These are phyloP conservation scores for Osmanthus fragrans DNA, from an alignment of 257 asterid species.

Conservation along the genomic window DNA sequence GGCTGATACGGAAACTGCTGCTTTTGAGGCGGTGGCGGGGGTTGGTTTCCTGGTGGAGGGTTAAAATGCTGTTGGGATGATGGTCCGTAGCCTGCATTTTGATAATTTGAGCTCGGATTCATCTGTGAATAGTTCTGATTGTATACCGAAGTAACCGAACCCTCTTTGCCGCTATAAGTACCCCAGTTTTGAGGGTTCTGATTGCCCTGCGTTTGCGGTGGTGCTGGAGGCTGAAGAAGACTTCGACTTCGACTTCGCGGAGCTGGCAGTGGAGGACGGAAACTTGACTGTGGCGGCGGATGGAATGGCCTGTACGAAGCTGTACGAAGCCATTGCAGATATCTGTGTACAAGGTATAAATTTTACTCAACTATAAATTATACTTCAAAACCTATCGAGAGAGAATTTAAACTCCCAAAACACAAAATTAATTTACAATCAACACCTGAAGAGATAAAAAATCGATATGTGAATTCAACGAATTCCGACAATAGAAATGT, in stretches of 20 bases:
- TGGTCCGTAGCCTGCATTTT: conserved; percentile 41
- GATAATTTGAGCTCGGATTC: conserved; percentile 40
- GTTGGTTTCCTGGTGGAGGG: conserved; percentile 35
- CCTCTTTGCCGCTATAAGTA: conserved; percentile 28
- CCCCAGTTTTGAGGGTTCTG: conserved; percentile 40
- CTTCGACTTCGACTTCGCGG: conserved; percentile 56
- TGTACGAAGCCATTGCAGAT: conserved; percentile 69
- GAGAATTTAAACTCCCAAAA: neutral
- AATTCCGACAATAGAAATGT: neutral
- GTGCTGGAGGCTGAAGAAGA: conserved; percentile 51
- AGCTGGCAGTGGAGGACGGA: conserved; percentile 51
- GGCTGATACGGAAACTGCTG: conserved; percentile 60
- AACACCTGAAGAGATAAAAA: neutral
- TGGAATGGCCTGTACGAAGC: conserved; percentile 93
- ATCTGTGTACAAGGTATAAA: conserved; percentile 14
- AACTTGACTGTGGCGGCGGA: conserved; percentile 57
- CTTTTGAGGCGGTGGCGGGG: conserved; percentile 57
- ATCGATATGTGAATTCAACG: neutral
- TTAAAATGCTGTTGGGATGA: conserved; percentile 49
- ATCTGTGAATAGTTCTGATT: conserved; percentile 49
- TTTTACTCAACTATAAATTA: neutral
- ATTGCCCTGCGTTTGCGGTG: conserved; percentile 41
- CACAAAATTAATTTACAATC: neutral
- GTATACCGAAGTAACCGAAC: conserved; percentile 35
- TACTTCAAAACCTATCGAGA: conserved; percentile 1